Evolutionary conservation across 257 asterid species (phyloP), one percentile per base, ranked within the genome.

Genomic region (Forsythia viridissima): DNA sequence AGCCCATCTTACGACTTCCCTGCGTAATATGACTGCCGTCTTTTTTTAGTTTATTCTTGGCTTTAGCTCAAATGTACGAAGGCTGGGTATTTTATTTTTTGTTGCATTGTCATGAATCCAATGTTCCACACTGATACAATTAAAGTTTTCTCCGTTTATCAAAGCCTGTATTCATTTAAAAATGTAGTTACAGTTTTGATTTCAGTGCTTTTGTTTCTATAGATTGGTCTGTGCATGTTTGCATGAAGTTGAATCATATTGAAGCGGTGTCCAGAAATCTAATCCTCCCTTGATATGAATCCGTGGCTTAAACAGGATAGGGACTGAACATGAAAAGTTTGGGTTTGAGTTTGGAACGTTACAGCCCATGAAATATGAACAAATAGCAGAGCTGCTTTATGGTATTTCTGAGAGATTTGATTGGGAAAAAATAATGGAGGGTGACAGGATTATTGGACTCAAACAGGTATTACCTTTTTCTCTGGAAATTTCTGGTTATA

Each of bases 361-460:
- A 75, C 86, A 74, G 40, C 99, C 99, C 75, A 95, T 93, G 94
- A 93, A 90, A 81, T 95, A 95, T 79, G 93, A 90, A 55, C 99
- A 95, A 82, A 95, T 95, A 73, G 84, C 96, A 20, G 97, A 95
- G 83, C 89, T 95, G 82, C 97, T 95, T 67, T 82, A 91, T 79
- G 82, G 89, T 80, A 90, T 95, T 82, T 90, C 98, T 38, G 99
- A 95, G 92, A 92, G 99, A 88, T 95, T 93, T 92, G 98, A 91
- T 69, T 95, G 99, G 98, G 98, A 92, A n/a, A 95, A 91, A 85
- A 78, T 95, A 85, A 90, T 93, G 98, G 99, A 95, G 82, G 97
- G 92, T 63, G 96, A 93, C 77, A 70, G 91, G 75, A 90, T 93
- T 74, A 93, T 95, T 86, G 99, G 99, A 84, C 92, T 95, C 79